Evolutionary conservation across 2,329 filamentous ascomycete genomes (phyloP), one percentile per base, ranked within the genome.

Genomic region (Chaetomiaceae sp.): DNA sequence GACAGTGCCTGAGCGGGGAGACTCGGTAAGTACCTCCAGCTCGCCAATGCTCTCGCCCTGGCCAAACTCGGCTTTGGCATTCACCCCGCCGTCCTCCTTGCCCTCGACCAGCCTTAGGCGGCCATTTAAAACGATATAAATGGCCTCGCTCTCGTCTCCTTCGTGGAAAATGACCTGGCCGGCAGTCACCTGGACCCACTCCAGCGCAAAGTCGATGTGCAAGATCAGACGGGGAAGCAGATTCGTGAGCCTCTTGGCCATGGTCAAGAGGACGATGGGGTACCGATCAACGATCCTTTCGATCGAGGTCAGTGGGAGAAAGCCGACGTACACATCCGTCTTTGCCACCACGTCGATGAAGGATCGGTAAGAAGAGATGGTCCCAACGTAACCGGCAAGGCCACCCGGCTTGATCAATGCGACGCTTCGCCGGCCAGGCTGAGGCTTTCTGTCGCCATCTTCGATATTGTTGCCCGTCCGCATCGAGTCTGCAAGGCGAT

Each of bases 41-140:
- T 99, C 93, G 7, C 93, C 93, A 16, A 99, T 90, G 66, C 93
- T 99, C 65, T 99, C 95, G 8, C 95, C 95, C 69, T 99, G 93
- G 4, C 93, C 93, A 63, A 87, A 97, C 66, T 99, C 95, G 12
- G 89, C 92, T 44, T 89, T 81, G 12, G 95, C 90, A 40, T 85
- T 86, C 71, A 96, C 86, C 3, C 86, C 86, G 0, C 89, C 89
- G 56, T 88, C 86, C 41, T 86, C 82, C 13, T 82, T 82, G 60
- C 96, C 91, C 54, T 90, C 79, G 0, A 99, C 87, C 0, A 92
- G 80, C 49, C 95, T 81, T 16, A 99, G 70, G 14, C 93, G 87
- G 9, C 93, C 93, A 60, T 99, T 99, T 14, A 99, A 78, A 2
- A 99, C 93, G 55, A 99, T 91, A 62, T 97, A 99, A 35, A 99